Conservation (phyloP, 495 filamentous ascomycete genomes). For the Tetracladium setigerum region DNA sequence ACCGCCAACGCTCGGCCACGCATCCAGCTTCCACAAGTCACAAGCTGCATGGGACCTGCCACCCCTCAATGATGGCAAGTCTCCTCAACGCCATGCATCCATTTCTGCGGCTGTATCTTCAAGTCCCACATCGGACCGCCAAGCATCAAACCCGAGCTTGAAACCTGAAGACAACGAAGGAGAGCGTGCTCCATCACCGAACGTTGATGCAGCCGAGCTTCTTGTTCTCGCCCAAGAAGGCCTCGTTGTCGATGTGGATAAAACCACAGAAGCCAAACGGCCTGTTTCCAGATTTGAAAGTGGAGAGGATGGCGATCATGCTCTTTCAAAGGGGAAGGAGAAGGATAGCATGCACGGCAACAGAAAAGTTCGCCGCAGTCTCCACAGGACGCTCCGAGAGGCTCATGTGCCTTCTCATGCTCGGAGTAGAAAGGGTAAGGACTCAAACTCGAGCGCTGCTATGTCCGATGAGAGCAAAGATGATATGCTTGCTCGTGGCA, state of each 20-base stretch:
- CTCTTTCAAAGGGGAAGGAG: constrained; percentile 25
- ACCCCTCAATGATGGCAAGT: constrained; percentile 29
- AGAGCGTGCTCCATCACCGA: constrained; percentile 17
- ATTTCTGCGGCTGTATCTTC: constrained; percentile 8
- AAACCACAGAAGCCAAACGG: constrained; percentile 13
- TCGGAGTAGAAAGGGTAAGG: constrained; percentile 69
- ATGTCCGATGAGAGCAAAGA: constrained; percentile 55
- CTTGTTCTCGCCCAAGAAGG: constrained; percentile 44
- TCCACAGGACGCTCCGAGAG: constrained; percentile 92
- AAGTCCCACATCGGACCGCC: constrained; percentile 15
- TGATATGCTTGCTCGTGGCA: constrained; percentile 67
- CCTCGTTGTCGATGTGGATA: constrained; percentile 25
- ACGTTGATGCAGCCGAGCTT: constrained; percentile 39
- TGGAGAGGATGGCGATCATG: constrained; percentile 21
- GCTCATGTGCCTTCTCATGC: constrained; percentile 57
- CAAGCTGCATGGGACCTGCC: constrained; percentile 48
- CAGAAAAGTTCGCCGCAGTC: constrained; percentile 68
- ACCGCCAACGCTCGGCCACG: constrained; percentile 18
- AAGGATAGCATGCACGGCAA: constrained; percentile 28
- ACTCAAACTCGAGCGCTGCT: constrained; percentile 55
- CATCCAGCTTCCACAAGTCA: constrained; percentile 37
- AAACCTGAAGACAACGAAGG: constrained; percentile 17
- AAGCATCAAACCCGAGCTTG: constrained; percentile 11
- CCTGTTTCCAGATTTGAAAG: constrained; percentile 9
- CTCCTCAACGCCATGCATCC: constrained; percentile 15